These are phyloP conservation scores for Pythium scleroteichum DNA, from an alignment of 352 stramenopile genomes.

Conservation along the genomic window DNA sequence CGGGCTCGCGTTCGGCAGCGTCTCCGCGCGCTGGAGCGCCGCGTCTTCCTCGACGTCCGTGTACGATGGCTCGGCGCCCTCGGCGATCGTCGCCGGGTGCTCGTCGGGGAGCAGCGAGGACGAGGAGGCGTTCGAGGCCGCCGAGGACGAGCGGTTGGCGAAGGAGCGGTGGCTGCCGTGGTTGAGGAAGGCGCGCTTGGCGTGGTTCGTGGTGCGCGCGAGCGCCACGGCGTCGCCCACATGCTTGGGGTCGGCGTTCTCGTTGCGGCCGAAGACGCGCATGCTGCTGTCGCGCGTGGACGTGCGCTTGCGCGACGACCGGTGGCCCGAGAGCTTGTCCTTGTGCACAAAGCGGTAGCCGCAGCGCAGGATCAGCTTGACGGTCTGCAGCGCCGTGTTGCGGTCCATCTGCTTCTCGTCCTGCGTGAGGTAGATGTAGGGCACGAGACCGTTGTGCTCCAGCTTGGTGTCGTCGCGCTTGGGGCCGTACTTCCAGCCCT, in stretches of 20 bases:
- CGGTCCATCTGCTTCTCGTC: conserved; percentile 85
- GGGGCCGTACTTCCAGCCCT: conserved; percentile 78
- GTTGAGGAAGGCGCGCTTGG: conserved; percentile 63
- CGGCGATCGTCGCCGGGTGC: conserved; percentile 2
- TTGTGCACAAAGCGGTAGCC: conserved; percentile 70
- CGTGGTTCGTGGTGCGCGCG: conserved; percentile 41
- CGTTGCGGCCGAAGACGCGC: conserved; percentile 62
- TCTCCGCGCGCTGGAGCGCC: background rate
- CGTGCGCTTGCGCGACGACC: conserved; percentile 8
- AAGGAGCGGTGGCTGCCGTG: conserved; percentile 15
- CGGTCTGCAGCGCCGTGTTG: conserved; percentile 82
- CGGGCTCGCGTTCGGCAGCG: background rate
- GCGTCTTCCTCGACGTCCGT: background rate
- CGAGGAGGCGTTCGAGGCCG: conserved; percentile 20
- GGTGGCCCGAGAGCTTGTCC: conserved; percentile 40
- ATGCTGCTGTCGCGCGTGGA: conserved; percentile 28
- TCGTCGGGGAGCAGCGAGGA: conserved; percentile 22
- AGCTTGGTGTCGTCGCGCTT: conserved; percentile 59
- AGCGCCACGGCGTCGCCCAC: conserved; percentile 56
- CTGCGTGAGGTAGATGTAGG: conserved; percentile 78
- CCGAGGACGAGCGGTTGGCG: conserved; percentile 15
- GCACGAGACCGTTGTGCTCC: conserved; percentile 70
- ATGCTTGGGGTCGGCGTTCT: conserved; percentile 57
- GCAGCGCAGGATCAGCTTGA: conserved; percentile 76
- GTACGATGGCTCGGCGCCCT: background rate